Evolutionary conservation across 495 filamentous ascomycete genomes (phyloP).

Genomic region (Aspergillus haitiensis): DNA sequence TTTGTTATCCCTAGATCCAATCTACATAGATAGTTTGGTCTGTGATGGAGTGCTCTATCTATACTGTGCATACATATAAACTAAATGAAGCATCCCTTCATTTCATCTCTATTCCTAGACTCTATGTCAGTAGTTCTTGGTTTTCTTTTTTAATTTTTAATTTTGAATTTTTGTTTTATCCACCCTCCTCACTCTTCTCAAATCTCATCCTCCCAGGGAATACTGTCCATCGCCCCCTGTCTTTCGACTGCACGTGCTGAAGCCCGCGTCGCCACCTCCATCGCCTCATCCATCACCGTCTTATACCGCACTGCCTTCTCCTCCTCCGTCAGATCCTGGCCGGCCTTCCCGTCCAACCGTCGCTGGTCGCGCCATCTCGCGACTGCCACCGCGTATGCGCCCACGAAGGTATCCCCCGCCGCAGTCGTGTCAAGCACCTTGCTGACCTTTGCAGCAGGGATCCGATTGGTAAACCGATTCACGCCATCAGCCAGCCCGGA

Average conservation of each 20-base stretch:
- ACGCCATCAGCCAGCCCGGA: constrained; percentile 36
- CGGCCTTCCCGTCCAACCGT: constrained; percentile 36
- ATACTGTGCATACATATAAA: too few relatives aligned
- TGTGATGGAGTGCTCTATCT: too few relatives aligned
- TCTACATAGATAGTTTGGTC: too few relatives aligned
- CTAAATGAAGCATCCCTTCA: too few relatives aligned
- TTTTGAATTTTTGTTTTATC: background rate
- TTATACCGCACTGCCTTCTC: constrained; percentile 48
- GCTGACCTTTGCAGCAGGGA: constrained; percentile 56
- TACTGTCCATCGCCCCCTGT: constrained; percentile 79
- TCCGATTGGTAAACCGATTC: constrained; percentile 39
- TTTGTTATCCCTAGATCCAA: too few relatives aligned
- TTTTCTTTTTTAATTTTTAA: too few relatives aligned
- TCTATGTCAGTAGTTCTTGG: constrained; percentile 7
- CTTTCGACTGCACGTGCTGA: constrained; percentile 75
- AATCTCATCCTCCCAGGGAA: constrained; percentile 85
- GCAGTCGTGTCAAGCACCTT: constrained; percentile 91
- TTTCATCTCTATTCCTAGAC: constrained; percentile 2
- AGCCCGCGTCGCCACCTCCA: constrained; percentile 69
- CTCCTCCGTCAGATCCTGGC: constrained; percentile 35
- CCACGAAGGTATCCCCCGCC: constrained; percentile 93
- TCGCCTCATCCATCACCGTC: constrained; percentile 57
- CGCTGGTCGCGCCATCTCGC: constrained; percentile 43
- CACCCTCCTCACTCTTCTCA: constrained; percentile 5
- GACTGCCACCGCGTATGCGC: constrained; percentile 74